Conservation (phyloP, 352 stramenopile species). For the Globisporangium nunn region DNA sequence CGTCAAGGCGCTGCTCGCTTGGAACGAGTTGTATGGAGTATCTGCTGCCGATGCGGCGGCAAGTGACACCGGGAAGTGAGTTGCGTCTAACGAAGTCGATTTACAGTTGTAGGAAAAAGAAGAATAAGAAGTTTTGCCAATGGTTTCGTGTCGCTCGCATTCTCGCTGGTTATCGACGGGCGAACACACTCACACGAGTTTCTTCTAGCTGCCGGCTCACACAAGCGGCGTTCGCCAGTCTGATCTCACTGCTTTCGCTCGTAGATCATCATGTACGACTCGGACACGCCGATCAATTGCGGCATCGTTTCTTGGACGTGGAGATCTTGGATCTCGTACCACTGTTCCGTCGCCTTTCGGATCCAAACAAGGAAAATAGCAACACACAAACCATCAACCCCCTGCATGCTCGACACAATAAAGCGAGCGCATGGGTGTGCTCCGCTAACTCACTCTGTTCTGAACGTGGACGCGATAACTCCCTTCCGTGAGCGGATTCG, state of each 20-base stretch:
- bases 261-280: constrained; percentile 91
- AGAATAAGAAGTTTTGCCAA: background rate
- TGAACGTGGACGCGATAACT: constrained; percentile 96
- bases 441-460: constrained; percentile 61
- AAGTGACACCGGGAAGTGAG: background rate
- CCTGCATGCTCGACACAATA: background rate
- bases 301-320: constrained; percentile 97
- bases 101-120: background rate
- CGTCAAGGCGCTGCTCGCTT: constrained; percentile 42
- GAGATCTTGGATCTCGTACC: constrained; percentile 99
- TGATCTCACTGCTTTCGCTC: constrained; percentile 57
- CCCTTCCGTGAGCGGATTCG: constrained; percentile 93
- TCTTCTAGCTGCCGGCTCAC: background rate
- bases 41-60: constrained; percentile 17
- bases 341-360: constrained; percentile 84
- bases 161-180: background rate
- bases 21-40: constrained; percentile 70
- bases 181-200: background rate
- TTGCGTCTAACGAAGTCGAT: background rate
- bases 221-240: background rate
- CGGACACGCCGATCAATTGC: constrained; percentile 96
- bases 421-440: background rate
- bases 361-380: constrained; percentile 11
- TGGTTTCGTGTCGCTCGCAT: background rate
- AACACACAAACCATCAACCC: background rate